phyloP scores from a whole-genome alignment of 768 basidiomycete genomes.

The Hortiboletus flavorubellus region DNA sequence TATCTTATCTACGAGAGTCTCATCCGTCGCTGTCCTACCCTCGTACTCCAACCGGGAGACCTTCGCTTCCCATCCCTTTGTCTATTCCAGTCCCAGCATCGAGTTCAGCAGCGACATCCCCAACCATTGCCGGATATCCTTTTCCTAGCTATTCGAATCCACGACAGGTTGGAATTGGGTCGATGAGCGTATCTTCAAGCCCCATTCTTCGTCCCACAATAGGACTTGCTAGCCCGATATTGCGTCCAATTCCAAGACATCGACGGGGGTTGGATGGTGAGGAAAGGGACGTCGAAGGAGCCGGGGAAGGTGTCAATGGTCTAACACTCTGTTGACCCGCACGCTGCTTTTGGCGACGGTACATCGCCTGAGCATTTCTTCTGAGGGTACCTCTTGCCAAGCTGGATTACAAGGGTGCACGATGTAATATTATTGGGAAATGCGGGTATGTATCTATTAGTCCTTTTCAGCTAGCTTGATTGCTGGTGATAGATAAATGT shows the following conservation, averaged over 20 bases:
- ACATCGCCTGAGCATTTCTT: too few species aligned
- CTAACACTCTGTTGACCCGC: slow-evolving; percentile 39
- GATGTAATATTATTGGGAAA: slow-evolving; percentile 2
- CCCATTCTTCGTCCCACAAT: slow-evolving; percentile 71
- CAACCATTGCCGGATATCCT: slow-evolving; percentile 55
- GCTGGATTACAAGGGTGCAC: not conserved
- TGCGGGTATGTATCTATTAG: slow-evolving; percentile 1
- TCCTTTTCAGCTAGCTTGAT: not conserved
- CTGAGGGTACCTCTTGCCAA: not conserved
- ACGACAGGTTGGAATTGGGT: slow-evolving; percentile 36
- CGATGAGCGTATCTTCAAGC: slow-evolving; percentile 60
- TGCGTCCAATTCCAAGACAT: slow-evolving; percentile 61
- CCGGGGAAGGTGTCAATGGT: slow-evolving; percentile 72
- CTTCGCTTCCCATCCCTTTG: slow-evolving; percentile 68
- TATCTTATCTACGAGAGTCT: slow-evolving; percentile 62
- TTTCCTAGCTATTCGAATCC: slow-evolving; percentile 40
- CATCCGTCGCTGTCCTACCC: slow-evolving; percentile 47
- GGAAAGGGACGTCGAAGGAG: slow-evolving; percentile 72
- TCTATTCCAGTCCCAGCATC: slow-evolving; percentile 53
- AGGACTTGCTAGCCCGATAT: slow-evolving; percentile 71
- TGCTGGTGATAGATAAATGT: not conserved
- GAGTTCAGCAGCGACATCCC: slow-evolving; percentile 70
- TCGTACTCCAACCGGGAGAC: slow-evolving; percentile 49
- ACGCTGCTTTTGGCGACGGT: not conserved
- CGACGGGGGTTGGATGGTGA: slow-evolving; percentile 52